A percentile compares a stretch with the other conserved stretches of the same genome.
Evolutionary conservation across 164 flowering plant species (phyloP).

Genomic region (Chimonanthus praecox): DNA sequence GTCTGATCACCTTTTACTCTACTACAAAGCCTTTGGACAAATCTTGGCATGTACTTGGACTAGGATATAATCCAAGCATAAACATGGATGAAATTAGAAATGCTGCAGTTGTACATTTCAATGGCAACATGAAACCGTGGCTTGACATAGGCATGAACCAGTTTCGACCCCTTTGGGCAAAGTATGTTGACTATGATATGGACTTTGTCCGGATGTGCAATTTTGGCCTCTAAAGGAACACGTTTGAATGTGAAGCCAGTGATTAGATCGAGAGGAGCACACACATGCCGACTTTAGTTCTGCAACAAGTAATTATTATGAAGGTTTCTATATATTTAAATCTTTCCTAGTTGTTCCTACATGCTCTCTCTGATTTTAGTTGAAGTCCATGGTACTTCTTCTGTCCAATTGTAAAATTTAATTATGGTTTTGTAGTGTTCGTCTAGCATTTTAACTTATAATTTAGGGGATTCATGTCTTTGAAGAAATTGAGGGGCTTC

Average conservation of each 20-base stretch:
- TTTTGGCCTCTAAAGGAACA: slow-evolving; percentile 12
- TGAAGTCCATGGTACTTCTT: neutral
- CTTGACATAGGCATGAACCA: slow-evolving; percentile 23
- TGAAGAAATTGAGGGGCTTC: neutral
- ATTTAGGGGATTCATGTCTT: neutral
- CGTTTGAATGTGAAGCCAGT: neutral
- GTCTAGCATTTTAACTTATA: neutral
- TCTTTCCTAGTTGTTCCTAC: neutral
- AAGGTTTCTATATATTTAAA: neutral
- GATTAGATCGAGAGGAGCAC: neutral
- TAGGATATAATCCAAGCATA: slow-evolving; percentile 29
- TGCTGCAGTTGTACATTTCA: slow-evolving; percentile 25
- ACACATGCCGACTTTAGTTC: neutral
- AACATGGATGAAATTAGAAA: slow-evolving; percentile 24
- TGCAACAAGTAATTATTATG: neutral
- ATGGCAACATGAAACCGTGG: slow-evolving; percentile 28
- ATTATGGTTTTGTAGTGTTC: neutral
- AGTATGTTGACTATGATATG: slow-evolving; percentile 19
- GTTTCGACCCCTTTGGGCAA: slow-evolving; percentile 26
- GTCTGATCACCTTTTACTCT: slow-evolving; percentile 26
- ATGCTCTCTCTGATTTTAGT: neutral
- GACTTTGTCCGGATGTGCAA: slow-evolving; percentile 18
- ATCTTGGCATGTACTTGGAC: slow-evolving; percentile 29
- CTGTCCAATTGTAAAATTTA: neutral
- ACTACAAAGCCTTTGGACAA: slow-evolving; percentile 28